Conservation (phyloP, 495 filamentous ascomycete species). For the Talaromyces thailandensis region DNA sequence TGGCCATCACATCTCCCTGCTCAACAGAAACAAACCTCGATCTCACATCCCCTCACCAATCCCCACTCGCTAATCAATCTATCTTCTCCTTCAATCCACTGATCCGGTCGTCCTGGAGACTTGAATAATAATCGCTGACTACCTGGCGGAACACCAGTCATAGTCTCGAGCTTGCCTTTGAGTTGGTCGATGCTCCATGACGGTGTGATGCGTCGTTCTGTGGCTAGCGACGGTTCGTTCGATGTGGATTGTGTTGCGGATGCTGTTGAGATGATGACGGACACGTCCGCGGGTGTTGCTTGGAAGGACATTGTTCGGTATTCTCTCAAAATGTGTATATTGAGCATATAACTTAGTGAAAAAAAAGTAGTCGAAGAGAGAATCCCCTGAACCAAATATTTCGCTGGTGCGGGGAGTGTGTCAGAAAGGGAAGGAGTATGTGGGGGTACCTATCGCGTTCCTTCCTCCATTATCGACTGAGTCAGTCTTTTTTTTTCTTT, state of each 20-base stretch:
- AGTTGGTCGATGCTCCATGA: slow-evolving; percentile 85
- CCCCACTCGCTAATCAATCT: slow-evolving; percentile 28
- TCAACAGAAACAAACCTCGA: slow-evolving; percentile 27
- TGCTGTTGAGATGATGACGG: slow-evolving; percentile 73
- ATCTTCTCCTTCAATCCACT: slow-evolving; percentile 31
- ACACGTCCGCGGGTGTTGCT: slow-evolving; percentile 66
- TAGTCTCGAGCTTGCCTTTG: slow-evolving; percentile 82
- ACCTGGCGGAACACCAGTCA: slow-evolving; percentile 83
- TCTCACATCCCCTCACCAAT: slow-evolving; percentile 31
- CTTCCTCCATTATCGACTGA: background rate
- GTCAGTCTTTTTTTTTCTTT: background rate
- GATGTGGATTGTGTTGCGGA: slow-evolving; percentile 59
- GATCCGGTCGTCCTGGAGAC: slow-evolving; percentile 23
- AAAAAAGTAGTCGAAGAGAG: background rate
- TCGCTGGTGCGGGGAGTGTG: background rate
- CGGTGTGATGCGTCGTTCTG: slow-evolving; percentile 83
- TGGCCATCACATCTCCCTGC: background rate
- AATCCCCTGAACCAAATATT: background rate
- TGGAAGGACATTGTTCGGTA: slow-evolving; percentile 40
- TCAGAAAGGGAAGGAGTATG: background rate
- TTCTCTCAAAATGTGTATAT: too few relatives aligned
- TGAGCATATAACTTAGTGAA: too few relatives aligned
- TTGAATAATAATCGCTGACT: slow-evolving; percentile 58
- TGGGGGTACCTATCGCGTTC: background rate
- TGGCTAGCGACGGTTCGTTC: slow-evolving; percentile 61